phyloP scores from a whole-genome alignment of 2,329 filamentous ascomycete species.

The Aspergillus sp. region DNA sequence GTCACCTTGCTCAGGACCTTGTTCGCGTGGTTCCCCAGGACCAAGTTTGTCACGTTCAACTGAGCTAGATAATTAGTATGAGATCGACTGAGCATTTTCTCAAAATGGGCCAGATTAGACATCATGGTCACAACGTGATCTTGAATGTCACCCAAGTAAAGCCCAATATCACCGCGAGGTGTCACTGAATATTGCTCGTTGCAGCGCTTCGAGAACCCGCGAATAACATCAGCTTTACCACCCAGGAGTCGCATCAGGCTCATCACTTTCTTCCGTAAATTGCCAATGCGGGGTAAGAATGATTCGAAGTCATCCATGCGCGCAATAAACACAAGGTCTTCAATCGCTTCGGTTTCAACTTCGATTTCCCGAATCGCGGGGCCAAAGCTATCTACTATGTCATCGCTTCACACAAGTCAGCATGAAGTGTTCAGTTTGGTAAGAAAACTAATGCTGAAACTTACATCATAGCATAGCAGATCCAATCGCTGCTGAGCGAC shows the following conservation, averaged over 20 bases:
- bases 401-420: slow-evolving; percentile 61
- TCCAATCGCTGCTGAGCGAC: slow-evolving; percentile 93
- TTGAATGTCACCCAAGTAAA: slow-evolving; percentile 96
- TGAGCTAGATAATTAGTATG: slow-evolving; percentile 97
- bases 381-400: slow-evolving; percentile 95
- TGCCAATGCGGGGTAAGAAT: slow-evolving; percentile 85
- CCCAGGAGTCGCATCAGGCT: slow-evolving; percentile 87
- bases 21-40: slow-evolving; percentile 84
- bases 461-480: slow-evolving; percentile 96
- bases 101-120: slow-evolving; percentile 90
- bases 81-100: slow-evolving; percentile 92
- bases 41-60: slow-evolving; percentile 86
- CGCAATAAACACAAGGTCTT: slow-evolving; percentile 92
- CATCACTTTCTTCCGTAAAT: slow-evolving; percentile 92
- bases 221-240: slow-evolving; percentile 97
- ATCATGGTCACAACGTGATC: slow-evolving; percentile 99
- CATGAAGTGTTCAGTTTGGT: neutral
- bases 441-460: slow-evolving; percentile 29
- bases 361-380: slow-evolving; percentile 87
- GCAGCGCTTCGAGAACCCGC: slow-evolving; percentile 96
- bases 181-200: slow-evolving; percentile 97
- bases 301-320: slow-evolving; percentile 84
- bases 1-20: slow-evolving; percentile 92
- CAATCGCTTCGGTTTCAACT: slow-evolving; percentile 83
- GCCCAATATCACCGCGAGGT: slow-evolving; percentile 90